Base-by-base conservation (phyloP, 768 basidiomycete genomes). In the Trametes sanguinea region DNA sequence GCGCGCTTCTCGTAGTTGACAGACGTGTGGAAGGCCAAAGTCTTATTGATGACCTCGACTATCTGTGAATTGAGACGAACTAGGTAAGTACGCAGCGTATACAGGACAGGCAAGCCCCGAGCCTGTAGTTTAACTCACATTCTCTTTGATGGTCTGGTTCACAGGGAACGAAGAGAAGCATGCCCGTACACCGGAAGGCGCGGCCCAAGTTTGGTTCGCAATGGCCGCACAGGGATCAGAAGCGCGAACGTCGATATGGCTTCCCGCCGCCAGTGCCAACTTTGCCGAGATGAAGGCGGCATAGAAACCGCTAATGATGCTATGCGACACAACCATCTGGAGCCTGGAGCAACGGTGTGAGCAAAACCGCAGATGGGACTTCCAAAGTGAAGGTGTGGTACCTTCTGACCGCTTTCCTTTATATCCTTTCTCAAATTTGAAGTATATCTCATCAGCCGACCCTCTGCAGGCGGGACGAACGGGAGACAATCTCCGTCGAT, bases 1-100 rank as follows among this genome's bases (percentile, higher is more conserved):
- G 85, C 85, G 54, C 75, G 73, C 45, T 83, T 76, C 70, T 85
- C 80, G 60, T 86, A 86, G 73, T 85, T 86, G 29, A 81, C 78
- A 2, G 85, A 86, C 0, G 85, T 83, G 67, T 86, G 85, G 68
- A 88, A 86, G 13, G 81, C 78, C 8, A 86, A 69, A 0, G 83
- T 83, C 68, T 82, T 85, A 66, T 77, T 85, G 46, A 85, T 74
- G 8, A 84, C 83, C 62, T 86, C 81, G 39, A 86, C 75, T 51
- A 83, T 79, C 85, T 86, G 29, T 14, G 32, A 6, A 54, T 6
- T 17, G n/a, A 22, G 39, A 11, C 11, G 22, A 11, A 37, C 22
- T 14, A 51, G 22, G 39, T 51, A 16, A 27, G 17, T 1, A 46
- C 9, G 22, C 35, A 8, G 37, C 7, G 22, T 3, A 40, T 8